These are phyloP conservation scores for Peronosclerospora sorghi DNA, from an alignment of 352 stramenopile species.

Conservation along the genomic window DNA sequence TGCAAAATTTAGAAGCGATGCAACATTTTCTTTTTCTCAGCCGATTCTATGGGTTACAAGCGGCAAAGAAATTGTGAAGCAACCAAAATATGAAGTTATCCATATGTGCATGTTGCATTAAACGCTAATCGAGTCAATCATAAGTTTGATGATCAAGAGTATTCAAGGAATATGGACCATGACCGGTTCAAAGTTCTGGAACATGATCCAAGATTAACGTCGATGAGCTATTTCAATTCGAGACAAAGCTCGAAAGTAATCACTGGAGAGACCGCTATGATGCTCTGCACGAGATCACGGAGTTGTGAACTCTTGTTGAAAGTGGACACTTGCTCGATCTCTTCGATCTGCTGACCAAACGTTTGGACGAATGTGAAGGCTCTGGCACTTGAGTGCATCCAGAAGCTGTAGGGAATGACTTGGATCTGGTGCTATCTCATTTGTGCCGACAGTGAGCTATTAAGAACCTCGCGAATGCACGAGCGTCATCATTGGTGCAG, in stretches of 20 bases:
- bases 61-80: slow-evolving; percentile 4
- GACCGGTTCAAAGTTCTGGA: slow-evolving; percentile 8
- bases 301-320: slow-evolving; percentile 19
- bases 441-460: slow-evolving; percentile 33
- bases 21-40: slow-evolving; percentile 5
- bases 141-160: slow-evolving; percentile 5
- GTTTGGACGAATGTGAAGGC: slow-evolving; percentile 65
- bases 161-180: background rate
- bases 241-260: slow-evolving; percentile 43
- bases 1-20: slow-evolving; percentile 34
- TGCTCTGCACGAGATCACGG: slow-evolving; percentile 28
- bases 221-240: slow-evolving; percentile 28
- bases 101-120: slow-evolving; percentile 4
- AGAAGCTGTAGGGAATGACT: slow-evolving; percentile 30
- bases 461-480: slow-evolving; percentile 47
- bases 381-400: slow-evolving; percentile 45
- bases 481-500: slow-evolving; percentile 32
- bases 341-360: slow-evolving; percentile 61
- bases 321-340: slow-evolving; percentile 40
- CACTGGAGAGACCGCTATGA: slow-evolving; percentile 79
- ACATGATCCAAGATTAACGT: slow-evolving; percentile 23
- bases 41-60: slow-evolving; percentile 26
- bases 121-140: slow-evolving; percentile 2
- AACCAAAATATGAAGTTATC: background rate
- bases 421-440: slow-evolving; percentile 46